Evolutionary conservation across 371 early-diverging fungal genomes (phyloP).

Genomic region (Saksenaea oblongispora): DNA sequence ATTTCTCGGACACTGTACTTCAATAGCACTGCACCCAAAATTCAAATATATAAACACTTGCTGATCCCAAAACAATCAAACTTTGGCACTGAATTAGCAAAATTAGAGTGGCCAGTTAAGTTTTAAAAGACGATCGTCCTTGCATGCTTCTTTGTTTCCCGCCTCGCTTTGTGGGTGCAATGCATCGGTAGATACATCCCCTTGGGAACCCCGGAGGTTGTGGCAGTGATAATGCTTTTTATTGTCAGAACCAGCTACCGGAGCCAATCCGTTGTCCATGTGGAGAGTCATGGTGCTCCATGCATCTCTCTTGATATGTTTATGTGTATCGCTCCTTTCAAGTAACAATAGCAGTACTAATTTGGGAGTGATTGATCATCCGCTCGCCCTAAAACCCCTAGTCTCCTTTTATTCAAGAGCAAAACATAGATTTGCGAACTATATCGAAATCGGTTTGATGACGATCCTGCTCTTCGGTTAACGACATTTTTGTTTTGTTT

Average conservation of each 20-base stretch:
- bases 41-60: not conserved
- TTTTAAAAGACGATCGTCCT: not conserved
- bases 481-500: too few relatives aligned
- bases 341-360: too few relatives aligned
- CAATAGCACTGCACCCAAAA: not conserved
- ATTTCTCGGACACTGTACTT: not conserved
- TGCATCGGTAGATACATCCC: not conserved
- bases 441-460: too few relatives aligned
- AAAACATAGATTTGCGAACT: too few relatives aligned
- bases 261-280: not conserved
- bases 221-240: not conserved
- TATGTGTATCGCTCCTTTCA: not conserved
- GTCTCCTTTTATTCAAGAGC: too few relatives aligned
- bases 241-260: not conserved
- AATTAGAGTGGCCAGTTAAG: not conserved
- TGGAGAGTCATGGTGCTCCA: not conserved
- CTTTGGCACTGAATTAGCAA: too few relatives aligned
- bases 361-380: too few relatives aligned
- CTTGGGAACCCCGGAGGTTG: not conserved
- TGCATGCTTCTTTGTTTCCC: not conserved
- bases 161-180: not conserved
- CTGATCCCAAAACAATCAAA: too few relatives aligned
- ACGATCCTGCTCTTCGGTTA: too few relatives aligned
- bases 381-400: too few relatives aligned
- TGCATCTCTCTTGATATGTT: not conserved